Base-by-base conservation (phyloP, 2,329 filamentous ascomycete genomes). In the Arthrobotrys pseudoclavata region DNA sequence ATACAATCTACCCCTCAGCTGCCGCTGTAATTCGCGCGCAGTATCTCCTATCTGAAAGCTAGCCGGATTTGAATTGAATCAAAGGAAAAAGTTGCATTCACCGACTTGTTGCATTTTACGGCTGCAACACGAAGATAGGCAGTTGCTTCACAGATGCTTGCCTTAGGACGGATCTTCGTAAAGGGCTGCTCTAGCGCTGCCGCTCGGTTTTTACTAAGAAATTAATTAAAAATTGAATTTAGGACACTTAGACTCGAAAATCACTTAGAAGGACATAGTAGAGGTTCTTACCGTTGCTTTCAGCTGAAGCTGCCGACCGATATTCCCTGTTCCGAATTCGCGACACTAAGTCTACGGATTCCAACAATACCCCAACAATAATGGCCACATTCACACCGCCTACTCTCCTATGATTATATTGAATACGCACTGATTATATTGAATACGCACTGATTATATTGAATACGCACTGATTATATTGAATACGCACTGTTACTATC, bases 71-170 rank as follows among this genome's bases (percentile, higher is more conserved):
- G 12, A 15, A 40, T 40, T 40, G 37, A 5, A 40, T 40, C 37
- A 3, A 40, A 1, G 37, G 47, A 12, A 34, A 34, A 34, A 34
- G 31, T 34, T 34, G 31, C 31, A 24, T 24, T 50, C 47, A 12
- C 47, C 20, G 22, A 24, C 20, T 24, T 50, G 47, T 50, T 50
- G 47, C 10, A 50, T 50, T 50, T 50, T 50, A 13, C 26, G 15
- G 20, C 4, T 24, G 6, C 47, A 50, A 50, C 47, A 24, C 47
- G n/a, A 45, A 18, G 4, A 7, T 3, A n/a, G 1, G 37, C 7
- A n/a, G 37, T 15, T 12, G 5, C 9, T 5, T n/a, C 13, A 3
- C 2, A 42, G 12, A 42, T 42, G 15, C 15, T 42, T 2, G 31
- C 31, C 4, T 10, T 4, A 4, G 31, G 6, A 10, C 31, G 31